phyloP scores from a whole-genome alignment of 495 filamentous ascomycete species.

The Lepraria neglecta region DNA sequence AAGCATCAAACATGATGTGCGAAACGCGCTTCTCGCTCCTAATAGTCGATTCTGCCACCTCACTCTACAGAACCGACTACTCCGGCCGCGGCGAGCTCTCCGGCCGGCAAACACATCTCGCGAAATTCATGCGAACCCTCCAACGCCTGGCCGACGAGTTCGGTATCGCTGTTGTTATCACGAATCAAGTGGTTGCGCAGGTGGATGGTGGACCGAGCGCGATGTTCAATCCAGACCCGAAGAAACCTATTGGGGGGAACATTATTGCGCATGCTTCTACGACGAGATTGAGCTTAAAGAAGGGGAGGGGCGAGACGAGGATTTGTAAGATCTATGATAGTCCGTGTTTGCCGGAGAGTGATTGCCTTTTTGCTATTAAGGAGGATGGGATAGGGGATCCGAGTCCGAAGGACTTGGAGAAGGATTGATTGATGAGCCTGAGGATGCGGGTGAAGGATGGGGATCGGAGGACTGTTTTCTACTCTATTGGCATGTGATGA shows the following conservation, averaged over 20 bases:
- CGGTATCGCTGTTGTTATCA: constrained; percentile 96
- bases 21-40: constrained; percentile 95
- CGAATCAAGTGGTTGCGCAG: constrained; percentile 96
- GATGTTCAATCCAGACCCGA: constrained; percentile 99
- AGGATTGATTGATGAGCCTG: constrained; percentile 40
- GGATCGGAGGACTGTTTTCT: background rate
- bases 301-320: constrained; percentile 88
- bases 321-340: constrained; percentile 99
- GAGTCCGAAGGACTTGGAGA: constrained; percentile 90
- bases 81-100: constrained; percentile 88
- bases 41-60: constrained; percentile 90
- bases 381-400: constrained; percentile 97
- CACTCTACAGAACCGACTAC: constrained; percentile 94
- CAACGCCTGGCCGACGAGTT: constrained; percentile 96
- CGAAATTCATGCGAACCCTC: constrained; percentile 93
- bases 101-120: constrained; percentile 82
- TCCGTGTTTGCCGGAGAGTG: constrained; percentile 91
- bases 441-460: no score
- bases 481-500: background rate
- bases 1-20: constrained; percentile 97
- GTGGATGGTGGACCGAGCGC: constrained; percentile 91
- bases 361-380: constrained; percentile 93
- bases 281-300: constrained; percentile 83
- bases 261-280: constrained; percentile 98
- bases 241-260: constrained; percentile 98